Percentiles rank a stretch among this genome's conserved stretches.
These are phyloP conservation scores for Metschnikowia similis DNA, from an alignment of 805 yeast species.

Conservation along the genomic window DNA sequence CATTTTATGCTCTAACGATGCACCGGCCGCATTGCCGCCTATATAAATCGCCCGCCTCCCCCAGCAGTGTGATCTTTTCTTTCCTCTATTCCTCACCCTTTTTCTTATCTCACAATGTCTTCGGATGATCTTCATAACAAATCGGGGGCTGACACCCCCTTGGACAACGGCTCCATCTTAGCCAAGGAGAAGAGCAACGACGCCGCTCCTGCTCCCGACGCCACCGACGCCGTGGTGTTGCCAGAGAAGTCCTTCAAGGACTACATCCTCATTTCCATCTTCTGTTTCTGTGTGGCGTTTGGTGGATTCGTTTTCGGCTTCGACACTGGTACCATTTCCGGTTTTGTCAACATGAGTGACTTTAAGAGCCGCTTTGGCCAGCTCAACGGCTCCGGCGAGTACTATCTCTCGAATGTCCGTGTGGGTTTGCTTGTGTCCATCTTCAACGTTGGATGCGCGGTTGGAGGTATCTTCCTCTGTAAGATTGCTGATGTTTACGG, in stretches of 20 bases:
- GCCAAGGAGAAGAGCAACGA: constrained; percentile 17
- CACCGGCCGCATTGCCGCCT: not conserved
- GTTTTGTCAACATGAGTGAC: constrained; percentile 59
- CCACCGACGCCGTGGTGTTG: constrained; percentile 8
- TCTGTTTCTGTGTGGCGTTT: constrained; percentile 58
- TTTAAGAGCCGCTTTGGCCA: constrained; percentile 54
- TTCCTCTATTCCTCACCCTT: constrained; percentile 1
- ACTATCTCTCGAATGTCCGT: constrained; percentile 41
- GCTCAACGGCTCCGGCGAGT: constrained; percentile 32
- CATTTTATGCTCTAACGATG: not conserved
- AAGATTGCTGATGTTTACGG: constrained; percentile 57
- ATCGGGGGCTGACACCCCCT: constrained; percentile 34
- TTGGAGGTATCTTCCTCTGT: constrained; percentile 61
- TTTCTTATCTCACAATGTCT: constrained; percentile 16
- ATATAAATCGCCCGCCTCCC: constrained; percentile 7
- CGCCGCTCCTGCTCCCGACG: not conserved
- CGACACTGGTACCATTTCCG: constrained; percentile 76
- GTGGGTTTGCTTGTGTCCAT: constrained; percentile 50
- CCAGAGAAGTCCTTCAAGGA: constrained; percentile 33
- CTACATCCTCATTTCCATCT: constrained; percentile 38
- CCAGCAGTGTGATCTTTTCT: not conserved
- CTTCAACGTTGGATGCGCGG: constrained; percentile 67
- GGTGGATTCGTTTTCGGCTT: constrained; percentile 77
- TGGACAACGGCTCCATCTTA: constrained; percentile 20
- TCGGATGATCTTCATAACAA: constrained; percentile 18